A percentile compares a stretch with the other conserved stretches of the same genome.
phyloP scores from a whole-genome alignment of 352 stramenopile genomes.

The Globisporangium polare region DNA sequence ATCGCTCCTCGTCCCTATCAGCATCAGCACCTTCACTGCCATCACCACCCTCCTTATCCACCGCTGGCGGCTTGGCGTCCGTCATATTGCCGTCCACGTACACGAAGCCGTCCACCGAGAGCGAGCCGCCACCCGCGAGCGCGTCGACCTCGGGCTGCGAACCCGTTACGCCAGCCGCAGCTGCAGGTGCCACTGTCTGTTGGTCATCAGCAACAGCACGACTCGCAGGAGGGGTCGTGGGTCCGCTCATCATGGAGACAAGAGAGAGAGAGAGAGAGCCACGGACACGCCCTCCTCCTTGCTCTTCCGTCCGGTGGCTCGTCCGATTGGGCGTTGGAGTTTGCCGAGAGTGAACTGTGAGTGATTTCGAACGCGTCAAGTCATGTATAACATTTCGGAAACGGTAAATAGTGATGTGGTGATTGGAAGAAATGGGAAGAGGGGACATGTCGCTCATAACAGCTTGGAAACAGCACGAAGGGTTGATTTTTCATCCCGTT shows the following conservation, averaged over 20 bases:
- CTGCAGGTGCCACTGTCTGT: not conserved
- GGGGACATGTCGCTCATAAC: too few species aligned
- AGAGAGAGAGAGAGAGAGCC: not conserved
- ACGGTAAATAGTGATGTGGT: too few species aligned
- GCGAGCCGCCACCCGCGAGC: conserved; percentile 3
- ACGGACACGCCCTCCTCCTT: not conserved
- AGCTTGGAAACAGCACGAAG: too few species aligned
- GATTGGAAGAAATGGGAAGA: too few species aligned
- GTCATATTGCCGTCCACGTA: conserved; percentile 1
- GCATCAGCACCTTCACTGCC: not conserved
- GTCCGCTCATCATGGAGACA: conserved; percentile 1
- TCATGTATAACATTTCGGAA: too few species aligned
- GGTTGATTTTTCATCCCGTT: too few species aligned
- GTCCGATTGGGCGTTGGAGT: not conserved
- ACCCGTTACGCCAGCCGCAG: not conserved
- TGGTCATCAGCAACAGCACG: not conserved
- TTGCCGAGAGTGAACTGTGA: too few species aligned
- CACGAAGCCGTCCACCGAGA: conserved; percentile 9
- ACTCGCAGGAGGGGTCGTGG: not conserved
- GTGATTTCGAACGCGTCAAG: too few species aligned
- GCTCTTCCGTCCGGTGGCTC: not conserved
- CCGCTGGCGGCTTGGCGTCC: not conserved
- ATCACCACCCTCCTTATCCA: not conserved
- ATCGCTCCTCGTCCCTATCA: not conserved
- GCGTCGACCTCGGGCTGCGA: not conserved